Evolutionary conservation across 768 basidiomycete species (phyloP).

Genomic region (Coprinellus micaceus): DNA sequence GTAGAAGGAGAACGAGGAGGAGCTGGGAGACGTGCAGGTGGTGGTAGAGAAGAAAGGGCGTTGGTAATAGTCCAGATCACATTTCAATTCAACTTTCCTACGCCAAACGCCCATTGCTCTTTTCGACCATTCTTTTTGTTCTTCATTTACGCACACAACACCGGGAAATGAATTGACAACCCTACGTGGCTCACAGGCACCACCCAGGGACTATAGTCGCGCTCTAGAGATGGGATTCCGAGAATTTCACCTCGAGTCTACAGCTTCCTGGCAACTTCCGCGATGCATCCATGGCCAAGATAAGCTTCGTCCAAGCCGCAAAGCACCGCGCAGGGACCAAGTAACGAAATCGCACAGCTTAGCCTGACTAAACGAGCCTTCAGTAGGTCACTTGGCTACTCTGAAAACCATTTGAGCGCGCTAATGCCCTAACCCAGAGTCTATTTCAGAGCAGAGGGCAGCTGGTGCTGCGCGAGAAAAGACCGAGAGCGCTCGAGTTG

Average conservation of each 20-base stretch:
- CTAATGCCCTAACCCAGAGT: not conserved
- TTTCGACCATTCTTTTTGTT: slow-evolving; percentile 3
- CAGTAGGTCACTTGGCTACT: not conserved
- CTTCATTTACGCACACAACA: not conserved
- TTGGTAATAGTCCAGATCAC: not conserved
- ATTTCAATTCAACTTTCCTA: not conserved
- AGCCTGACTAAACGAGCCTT: not conserved
- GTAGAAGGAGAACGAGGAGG: slow-evolving; percentile 1
- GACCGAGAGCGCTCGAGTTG: too few species aligned
- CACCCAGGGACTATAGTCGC: too few species aligned
- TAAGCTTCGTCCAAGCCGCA: not conserved
- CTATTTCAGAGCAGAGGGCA: not conserved
- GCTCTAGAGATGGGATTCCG: too few species aligned
- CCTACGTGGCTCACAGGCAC: too few species aligned
- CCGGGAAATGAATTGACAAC: not conserved
- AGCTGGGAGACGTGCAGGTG: not conserved
- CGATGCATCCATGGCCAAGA: not conserved
- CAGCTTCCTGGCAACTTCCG: too few species aligned
- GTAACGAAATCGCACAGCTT: not conserved
- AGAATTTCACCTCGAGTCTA: too few species aligned
- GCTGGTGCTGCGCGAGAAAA: too few species aligned
- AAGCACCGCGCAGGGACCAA: too few species aligned
- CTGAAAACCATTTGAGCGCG: not conserved
- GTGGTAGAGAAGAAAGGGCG: not conserved
- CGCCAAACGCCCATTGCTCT: not conserved